These are phyloP conservation scores for Centella asiatica DNA, from an alignment of 129 eudicot genomes.

Conservation along the genomic window DNA sequence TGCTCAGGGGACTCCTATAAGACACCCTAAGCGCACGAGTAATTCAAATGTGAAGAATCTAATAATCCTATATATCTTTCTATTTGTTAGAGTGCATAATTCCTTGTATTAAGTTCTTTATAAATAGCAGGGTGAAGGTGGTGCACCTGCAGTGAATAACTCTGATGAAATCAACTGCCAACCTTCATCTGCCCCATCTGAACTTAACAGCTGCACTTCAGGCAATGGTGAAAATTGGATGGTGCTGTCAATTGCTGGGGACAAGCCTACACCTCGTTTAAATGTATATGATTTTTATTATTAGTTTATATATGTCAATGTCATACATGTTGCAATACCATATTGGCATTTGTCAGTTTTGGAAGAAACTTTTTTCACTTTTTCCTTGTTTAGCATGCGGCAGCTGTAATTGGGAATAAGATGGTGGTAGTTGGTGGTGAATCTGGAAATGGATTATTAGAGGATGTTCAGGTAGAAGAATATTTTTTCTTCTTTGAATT, in stretches of 20 bases:
- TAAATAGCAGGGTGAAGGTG: slow-evolving; percentile 55
- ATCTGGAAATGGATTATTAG: slow-evolving; percentile 68
- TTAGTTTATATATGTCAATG: background rate
- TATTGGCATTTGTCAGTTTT: background rate
- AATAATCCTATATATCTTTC: background rate
- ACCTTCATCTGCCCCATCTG: slow-evolving; percentile 41
- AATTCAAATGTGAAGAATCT: slow-evolving; percentile 50
- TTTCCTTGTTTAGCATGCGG: slow-evolving; percentile 72
- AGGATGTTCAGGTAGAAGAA: slow-evolving; percentile 78
- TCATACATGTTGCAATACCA: background rate
- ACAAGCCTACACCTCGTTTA: slow-evolving; percentile 85
- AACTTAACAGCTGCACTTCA: slow-evolving; percentile 44
- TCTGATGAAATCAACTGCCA: slow-evolving; percentile 50
- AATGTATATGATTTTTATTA: slow-evolving; percentile 41
- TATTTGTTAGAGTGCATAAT: background rate
- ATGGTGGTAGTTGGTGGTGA: slow-evolving; percentile 99
- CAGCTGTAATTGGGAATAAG: slow-evolving; percentile 88
- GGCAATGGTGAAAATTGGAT: slow-evolving; percentile 75
- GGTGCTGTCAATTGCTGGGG: slow-evolving; percentile 67
- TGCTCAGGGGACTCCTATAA: slow-evolving; percentile 81
- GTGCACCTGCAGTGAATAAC: slow-evolving; percentile 29
- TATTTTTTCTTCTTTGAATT: background rate
- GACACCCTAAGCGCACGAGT: slow-evolving; percentile 50
- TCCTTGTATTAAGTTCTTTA: slow-evolving; percentile 11
- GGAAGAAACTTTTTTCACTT: background rate